Evolutionary conservation across 768 basidiomycete species (phyloP).

Genomic region (Megacollybia marginata): DNA sequence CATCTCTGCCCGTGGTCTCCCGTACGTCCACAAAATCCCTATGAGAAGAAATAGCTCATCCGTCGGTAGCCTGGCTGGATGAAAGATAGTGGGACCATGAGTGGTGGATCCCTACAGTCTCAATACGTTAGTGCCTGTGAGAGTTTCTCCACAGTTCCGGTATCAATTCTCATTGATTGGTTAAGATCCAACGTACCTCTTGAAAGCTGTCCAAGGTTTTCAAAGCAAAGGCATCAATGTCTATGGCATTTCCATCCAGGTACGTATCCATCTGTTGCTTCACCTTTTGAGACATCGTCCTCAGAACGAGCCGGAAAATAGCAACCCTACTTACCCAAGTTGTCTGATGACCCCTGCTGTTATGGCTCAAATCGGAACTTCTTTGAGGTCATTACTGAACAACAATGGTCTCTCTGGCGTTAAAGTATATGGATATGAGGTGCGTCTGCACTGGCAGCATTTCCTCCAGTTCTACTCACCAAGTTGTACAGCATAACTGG

Average conservation of each 20-base stretch:
- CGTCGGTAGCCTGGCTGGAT: slow-evolving; percentile 40
- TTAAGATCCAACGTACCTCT: slow-evolving; percentile 42
- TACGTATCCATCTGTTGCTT: not conserved
- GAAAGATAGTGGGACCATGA: slow-evolving; percentile 38
- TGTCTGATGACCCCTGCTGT: slow-evolving; percentile 28
- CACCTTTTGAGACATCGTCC: not conserved
- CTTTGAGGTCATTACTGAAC: slow-evolving; percentile 36
- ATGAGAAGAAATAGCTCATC: not conserved
- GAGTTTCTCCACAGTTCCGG: slow-evolving; percentile 5
- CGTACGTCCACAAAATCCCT: not conserved
- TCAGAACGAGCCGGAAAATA: slow-evolving; percentile 15
- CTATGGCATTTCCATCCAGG: slow-evolving; percentile 35
- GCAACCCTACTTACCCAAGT: slow-evolving; percentile 35
- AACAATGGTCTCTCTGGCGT: slow-evolving; percentile 32
- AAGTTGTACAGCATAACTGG: slow-evolving; percentile 35
- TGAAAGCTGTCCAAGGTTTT: slow-evolving; percentile 43
- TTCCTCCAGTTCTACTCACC: not conserved
- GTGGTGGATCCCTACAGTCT: slow-evolving; percentile 33
- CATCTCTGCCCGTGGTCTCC: slow-evolving; percentile 45
- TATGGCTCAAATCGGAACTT: slow-evolving; percentile 36
- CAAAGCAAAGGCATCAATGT: slow-evolving; percentile 28
- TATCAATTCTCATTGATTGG: not conserved
- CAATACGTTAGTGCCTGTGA: slow-evolving; percentile 27
- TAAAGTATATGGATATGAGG: slow-evolving; percentile 43
- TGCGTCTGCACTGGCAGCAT: not conserved